Conservation (phyloP, 192 early-diverging fungal species). For the Phycomyces nitens region DNA sequence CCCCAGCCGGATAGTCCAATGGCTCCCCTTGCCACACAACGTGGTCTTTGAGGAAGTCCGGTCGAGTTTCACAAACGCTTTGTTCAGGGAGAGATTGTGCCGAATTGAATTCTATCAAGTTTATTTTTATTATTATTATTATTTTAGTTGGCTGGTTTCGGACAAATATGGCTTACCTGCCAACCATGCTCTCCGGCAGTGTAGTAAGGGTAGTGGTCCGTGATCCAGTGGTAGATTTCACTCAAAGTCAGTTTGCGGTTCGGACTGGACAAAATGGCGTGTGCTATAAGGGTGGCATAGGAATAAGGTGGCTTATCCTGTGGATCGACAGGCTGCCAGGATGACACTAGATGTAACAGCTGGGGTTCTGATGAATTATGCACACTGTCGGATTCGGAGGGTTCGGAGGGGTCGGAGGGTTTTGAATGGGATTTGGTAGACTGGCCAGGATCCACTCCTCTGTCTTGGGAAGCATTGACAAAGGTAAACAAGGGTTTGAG, state of each 20-base stretch:
- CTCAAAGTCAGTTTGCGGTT: slow-evolving; percentile 65
- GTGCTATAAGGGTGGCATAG: slow-evolving; percentile 79
- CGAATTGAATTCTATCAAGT: slow-evolving; percentile 84
- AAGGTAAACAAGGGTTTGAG: too few relatives aligned
- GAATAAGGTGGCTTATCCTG: slow-evolving; percentile 71
- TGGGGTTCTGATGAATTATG: neutral
- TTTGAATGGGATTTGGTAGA: too few relatives aligned
- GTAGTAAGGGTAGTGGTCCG: slow-evolving; percentile 68
- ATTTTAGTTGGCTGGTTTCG: too few relatives aligned
- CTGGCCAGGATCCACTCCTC: too few relatives aligned
- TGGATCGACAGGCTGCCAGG: slow-evolving; percentile 31
- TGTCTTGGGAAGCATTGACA: too few relatives aligned
- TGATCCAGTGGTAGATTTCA: slow-evolving; percentile 84
- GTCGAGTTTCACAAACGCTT: slow-evolving; percentile 71
- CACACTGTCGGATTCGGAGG: neutral
- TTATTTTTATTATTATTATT: too few relatives aligned
- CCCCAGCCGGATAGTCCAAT: slow-evolving; percentile 52
- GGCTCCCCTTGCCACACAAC: slow-evolving; percentile 59
- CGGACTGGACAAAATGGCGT: slow-evolving; percentile 66
- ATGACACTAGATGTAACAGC: slow-evolving; percentile 5
- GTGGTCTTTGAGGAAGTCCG: slow-evolving; percentile 50
- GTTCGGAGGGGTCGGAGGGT: too few relatives aligned
- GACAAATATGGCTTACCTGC: slow-evolving; percentile 58
- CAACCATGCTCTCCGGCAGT: slow-evolving; percentile 66
- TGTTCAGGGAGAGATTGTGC: slow-evolving; percentile 85